Percentiles rank a stretch among this genome's conserved stretches.
Evolutionary conservation across 768 basidiomycete species (phyloP).

Genomic region (Tylopilus cervinicoccineus): DNA sequence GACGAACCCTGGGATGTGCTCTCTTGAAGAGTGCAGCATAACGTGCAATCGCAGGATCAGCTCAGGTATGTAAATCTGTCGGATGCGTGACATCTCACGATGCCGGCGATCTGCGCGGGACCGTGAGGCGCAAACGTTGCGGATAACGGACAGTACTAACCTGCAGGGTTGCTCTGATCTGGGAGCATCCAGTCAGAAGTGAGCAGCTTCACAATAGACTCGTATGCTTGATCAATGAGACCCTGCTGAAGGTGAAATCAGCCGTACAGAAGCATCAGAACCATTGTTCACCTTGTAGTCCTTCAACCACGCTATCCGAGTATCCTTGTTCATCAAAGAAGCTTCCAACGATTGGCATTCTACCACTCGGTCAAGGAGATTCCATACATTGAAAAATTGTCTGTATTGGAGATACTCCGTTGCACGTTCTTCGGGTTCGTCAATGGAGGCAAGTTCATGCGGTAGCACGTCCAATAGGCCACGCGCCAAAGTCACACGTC

Average conservation of each 20-base stretch:
- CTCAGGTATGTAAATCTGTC: conserved; percentile 87
- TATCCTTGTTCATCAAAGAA: conserved; percentile 55
- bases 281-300: conserved; percentile 52
- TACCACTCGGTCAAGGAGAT: conserved; percentile 54
- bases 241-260: conserved; percentile 32
- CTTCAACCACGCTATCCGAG: conserved; percentile 54
- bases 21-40: conserved; percentile 60
- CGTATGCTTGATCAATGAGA: conserved; percentile 60
- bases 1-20: conserved; percentile 62
- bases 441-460: conserved; percentile 53
- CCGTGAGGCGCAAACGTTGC: conserved; percentile 1
- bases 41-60: conserved; percentile 82
- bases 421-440: conserved; percentile 66
- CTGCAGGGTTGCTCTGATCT: conserved; percentile 42
- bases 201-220: conserved; percentile 64
- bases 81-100: conserved; percentile 72
- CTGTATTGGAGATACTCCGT: conserved; percentile 77
- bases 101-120: conserved; percentile 50
- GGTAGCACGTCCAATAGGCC: conserved; percentile 58
- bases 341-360: conserved; percentile 58
- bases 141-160: conserved; percentile 21
- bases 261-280: neutral
- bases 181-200: conserved; percentile 75
- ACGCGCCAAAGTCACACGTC: conserved; percentile 67
- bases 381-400: conserved; percentile 78